Percentiles rank a stretch among this genome's conserved stretches.
Conservation (phyloP, 345 rosid species). For the Salix exigua region DNA sequence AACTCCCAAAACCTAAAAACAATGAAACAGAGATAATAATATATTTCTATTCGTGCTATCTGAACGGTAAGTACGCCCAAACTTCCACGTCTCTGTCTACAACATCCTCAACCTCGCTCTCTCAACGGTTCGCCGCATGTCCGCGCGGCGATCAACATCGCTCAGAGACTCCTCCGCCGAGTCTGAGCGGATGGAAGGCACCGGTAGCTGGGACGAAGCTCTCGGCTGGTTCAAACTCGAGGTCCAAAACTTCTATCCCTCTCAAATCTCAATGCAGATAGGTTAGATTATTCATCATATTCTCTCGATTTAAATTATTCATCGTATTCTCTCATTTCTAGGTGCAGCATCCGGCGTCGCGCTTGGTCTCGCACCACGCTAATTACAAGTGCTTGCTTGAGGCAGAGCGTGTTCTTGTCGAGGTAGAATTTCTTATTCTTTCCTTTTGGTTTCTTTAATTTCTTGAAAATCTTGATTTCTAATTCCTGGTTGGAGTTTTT, state of each 20-base stretch:
- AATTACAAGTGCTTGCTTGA: conserved; percentile 69
- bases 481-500: background rate
- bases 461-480: background rate
- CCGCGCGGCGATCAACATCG: conserved; percentile 48
- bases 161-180: conserved; percentile 41
- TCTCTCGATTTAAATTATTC: conserved; percentile 6
- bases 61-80: conserved; percentile 8
- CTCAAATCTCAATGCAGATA: background rate
- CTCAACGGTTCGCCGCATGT: conserved; percentile 31
- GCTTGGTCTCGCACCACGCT: conserved; percentile 42
- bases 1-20: background rate
- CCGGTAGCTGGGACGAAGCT: conserved; percentile 70
- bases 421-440: conserved; percentile 40
- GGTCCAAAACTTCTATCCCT: background rate
- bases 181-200: conserved; percentile 66
- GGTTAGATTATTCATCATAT: background rate
- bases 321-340: background rate
- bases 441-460: background rate
- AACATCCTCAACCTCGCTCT: background rate
- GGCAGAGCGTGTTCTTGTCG: conserved; percentile 52
- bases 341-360: conserved; percentile 44
- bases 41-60: background rate
- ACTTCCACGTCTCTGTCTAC: background rate
- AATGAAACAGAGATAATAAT: background rate
- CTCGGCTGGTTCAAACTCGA: conserved; percentile 81